phyloP scores from a whole-genome alignment of 345 rosid genomes.

The Melastoma malabathricum region DNA sequence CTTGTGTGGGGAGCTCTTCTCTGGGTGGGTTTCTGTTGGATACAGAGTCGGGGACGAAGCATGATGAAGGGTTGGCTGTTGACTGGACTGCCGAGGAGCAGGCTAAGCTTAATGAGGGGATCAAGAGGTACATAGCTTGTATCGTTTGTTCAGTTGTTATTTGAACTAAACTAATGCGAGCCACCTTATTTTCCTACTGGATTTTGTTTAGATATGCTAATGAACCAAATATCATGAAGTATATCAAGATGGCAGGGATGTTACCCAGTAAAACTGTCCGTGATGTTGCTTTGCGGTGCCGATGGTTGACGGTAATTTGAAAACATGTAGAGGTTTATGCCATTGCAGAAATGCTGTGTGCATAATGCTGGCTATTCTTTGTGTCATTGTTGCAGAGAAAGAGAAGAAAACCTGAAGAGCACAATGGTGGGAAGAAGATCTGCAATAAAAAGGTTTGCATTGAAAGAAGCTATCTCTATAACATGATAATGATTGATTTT shows the following conservation, averaged over 20 bases:
- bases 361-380: neutral
- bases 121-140: slow-evolving; percentile 7
- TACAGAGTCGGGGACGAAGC: slow-evolving; percentile 38
- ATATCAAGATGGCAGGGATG: slow-evolving; percentile 67
- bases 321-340: neutral
- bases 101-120: slow-evolving; percentile 52
- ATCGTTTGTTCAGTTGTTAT: too few species aligned
- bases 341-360: neutral
- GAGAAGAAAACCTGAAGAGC: slow-evolving; percentile 73
- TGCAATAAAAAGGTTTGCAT: slow-evolving; percentile 51
- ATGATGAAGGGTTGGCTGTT: slow-evolving; percentile 47
- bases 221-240: slow-evolving; percentile 72
- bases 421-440: slow-evolving; percentile 39
- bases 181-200: neutral
- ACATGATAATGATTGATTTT: too few species aligned
- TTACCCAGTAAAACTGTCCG: slow-evolving; percentile 79
- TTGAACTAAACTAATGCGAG: too few species aligned
- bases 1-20: slow-evolving; percentile 3
- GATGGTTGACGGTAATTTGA: slow-evolving; percentile 72
- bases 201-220: slow-evolving; percentile 38
- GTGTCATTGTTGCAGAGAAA: slow-evolving; percentile 41
- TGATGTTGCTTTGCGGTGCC: slow-evolving; percentile 94
- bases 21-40: slow-evolving; percentile 44
- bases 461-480: too few species aligned
- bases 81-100: slow-evolving; percentile 88